A percentile compares a stretch with the other conserved stretches of the same genome.
These are phyloP conservation scores for Scheffersomyces coipomensis DNA, from an alignment of 805 yeast species.

Conservation along the genomic window DNA sequence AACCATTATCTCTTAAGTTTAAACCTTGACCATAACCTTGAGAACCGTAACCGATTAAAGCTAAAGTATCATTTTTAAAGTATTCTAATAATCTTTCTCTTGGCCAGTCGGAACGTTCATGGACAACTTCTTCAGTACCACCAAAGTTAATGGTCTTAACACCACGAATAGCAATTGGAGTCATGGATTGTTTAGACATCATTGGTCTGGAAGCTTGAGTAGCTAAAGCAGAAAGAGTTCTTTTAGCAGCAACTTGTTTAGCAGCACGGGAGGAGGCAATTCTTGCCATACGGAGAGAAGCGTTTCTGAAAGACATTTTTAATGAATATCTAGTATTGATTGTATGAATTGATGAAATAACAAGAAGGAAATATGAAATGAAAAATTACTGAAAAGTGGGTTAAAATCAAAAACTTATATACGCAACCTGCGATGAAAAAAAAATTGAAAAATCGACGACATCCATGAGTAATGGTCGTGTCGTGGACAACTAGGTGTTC, in stretches of 20 bases:
- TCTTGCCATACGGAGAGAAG: slow-evolving; percentile 47
- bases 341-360: neutral
- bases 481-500: too few relatives aligned
- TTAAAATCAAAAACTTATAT: neutral
- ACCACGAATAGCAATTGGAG: slow-evolving; percentile 74
- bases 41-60: slow-evolving; percentile 98
- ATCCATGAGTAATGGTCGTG: too few relatives aligned
- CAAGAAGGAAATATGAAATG: neutral
- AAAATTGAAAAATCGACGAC: too few relatives aligned
- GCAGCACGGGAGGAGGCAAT: slow-evolving; percentile 44
- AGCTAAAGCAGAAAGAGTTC: slow-evolving; percentile 61
- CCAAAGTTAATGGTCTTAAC: slow-evolving; percentile 95
- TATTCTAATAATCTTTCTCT: slow-evolving; percentile 91
- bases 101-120: slow-evolving; percentile 99
- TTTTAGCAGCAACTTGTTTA: slow-evolving; percentile 53
- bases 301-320: slow-evolving; percentile 43
- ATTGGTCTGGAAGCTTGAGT: slow-evolving; percentile 44
- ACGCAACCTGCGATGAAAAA: too few relatives aligned
- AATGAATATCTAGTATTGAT: slow-evolving; percentile 4
- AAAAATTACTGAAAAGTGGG: neutral
- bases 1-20: slow-evolving; percentile 98
- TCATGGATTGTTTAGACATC: slow-evolving; percentile 34
- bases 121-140: slow-evolving; percentile 91
- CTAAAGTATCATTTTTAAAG: slow-evolving; percentile 97
- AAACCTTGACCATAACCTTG: slow-evolving; percentile 99